These are phyloP conservation scores for Cryptococcus sp. DNA, from an alignment of 1,284 basidiomycete genomes.

Conservation along the genomic window DNA sequence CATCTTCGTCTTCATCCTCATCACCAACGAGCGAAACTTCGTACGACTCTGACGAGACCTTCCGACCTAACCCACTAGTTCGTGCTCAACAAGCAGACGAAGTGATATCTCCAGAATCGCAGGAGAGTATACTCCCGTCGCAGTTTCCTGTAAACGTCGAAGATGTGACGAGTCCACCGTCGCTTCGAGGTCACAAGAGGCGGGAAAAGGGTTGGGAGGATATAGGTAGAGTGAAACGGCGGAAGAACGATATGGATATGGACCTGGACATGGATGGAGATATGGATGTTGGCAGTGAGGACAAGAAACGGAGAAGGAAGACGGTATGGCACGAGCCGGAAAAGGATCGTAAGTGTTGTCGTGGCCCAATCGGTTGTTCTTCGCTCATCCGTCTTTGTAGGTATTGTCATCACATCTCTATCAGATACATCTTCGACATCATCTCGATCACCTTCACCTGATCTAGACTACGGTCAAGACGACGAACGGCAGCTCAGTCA, in stretches of 20 bases:
- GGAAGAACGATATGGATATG: constrained; percentile 31
- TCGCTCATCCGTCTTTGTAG: constrained; percentile 19
- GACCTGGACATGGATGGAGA: constrained; percentile 11
- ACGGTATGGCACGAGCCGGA: constrained; percentile 49
- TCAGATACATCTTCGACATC: constrained; percentile 31
- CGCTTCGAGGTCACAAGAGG: constrained; percentile 5
- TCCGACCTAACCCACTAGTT: constrained; percentile 11
- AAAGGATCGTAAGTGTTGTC: constrained; percentile 41
- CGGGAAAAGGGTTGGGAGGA: constrained; percentile 12
- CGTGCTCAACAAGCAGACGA: constrained; percentile 29
- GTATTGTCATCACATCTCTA: constrained; percentile 45
- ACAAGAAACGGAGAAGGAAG: constrained; percentile 9
- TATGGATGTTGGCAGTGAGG: constrained; percentile 8
- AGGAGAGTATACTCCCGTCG: not conserved
- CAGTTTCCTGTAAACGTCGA: constrained; percentile 16
- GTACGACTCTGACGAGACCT: constrained; percentile 34
- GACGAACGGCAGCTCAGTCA: constrained; percentile 32
- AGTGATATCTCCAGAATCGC: constrained; percentile 31
- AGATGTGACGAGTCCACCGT: constrained; percentile 19
- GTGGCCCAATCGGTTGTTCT: not conserved
- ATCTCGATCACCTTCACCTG: constrained; percentile 27
- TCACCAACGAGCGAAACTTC: constrained; percentile 30
- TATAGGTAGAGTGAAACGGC: constrained; percentile 4
- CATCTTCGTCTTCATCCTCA: constrained; percentile 25
- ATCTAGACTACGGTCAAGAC: not conserved